Base-by-base conservation (phyloP, 352 stramenopile species). In the Globisporangium rhizosaccharum region DNA sequence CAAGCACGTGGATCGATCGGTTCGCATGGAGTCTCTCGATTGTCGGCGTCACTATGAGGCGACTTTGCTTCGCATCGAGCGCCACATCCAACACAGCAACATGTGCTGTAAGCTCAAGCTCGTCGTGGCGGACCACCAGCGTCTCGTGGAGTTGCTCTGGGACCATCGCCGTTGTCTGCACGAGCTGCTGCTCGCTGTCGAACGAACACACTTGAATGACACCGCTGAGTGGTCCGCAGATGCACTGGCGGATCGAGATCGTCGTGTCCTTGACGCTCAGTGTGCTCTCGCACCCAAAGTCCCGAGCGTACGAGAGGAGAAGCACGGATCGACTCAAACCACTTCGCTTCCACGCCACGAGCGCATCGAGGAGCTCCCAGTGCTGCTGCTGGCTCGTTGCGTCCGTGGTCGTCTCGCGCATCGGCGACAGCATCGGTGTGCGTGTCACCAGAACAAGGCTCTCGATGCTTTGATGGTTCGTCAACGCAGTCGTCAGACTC, bases 191-290 rank as follows among this genome's bases (percentile, higher is more conserved):
- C 26, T 61, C 14, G 0, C 39, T 44, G 17, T 48, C 26, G 10
- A n/a, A 4, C 33, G 18, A 45, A 51, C 18, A 3, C 23, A 12
- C 48, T 3, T 18, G 20, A 10, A 14, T 20, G 44, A 49, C 44
- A 49, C 54, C 51, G 10, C 63, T 49, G n/a, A 70, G 23, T 1
- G 76, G 64, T 6, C 76, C 76, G 3, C 76, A 86, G 0, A 80
- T n/a, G n/a, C 75, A 51, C 45, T 85, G 72, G 4, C 39, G 51
- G 8, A 85, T 67, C 4, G 51, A 61, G 8, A 79, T 51, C 18
- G 51, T 72, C 23, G 70, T 82, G 41, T 78, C 66, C 39, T 75
- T 76, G 2, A 83, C 30, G 15, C 48, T 68, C 39, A 83, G 26
- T 0, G 57, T 50, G 5, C 57, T 68, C 33, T 65, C 45, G 28